phyloP scores from a whole-genome alignment of 1,284 basidiomycete species.

The Pholiota adiposa region DNA sequence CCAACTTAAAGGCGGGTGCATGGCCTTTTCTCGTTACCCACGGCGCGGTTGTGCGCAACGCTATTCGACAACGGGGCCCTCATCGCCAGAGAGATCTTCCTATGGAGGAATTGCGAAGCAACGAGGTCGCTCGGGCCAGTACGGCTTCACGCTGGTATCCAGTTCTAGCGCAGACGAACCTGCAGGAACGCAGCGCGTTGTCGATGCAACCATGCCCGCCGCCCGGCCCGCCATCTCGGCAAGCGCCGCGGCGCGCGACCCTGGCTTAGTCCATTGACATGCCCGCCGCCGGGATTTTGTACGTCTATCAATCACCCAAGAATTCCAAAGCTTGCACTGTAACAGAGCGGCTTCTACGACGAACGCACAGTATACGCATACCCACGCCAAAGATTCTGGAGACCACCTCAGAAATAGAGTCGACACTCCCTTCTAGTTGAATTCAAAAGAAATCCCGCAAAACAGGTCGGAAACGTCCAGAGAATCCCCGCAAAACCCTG shows the following conservation, averaged over 20 bases:
- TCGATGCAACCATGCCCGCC: neutral
- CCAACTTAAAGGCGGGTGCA: slow-evolving; percentile 3
- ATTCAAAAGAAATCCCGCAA: neutral
- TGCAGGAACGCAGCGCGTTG: slow-evolving; percentile 3
- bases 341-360: neutral
- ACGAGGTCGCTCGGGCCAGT: neutral
- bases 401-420: neutral
- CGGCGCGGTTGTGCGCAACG: slow-evolving; percentile 4
- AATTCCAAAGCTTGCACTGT: neutral
- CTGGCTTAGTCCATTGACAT: neutral
- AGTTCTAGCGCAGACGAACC: neutral
- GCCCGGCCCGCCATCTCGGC: neutral
- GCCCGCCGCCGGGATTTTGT: neutral
- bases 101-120: neutral
- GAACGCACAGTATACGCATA: no score
- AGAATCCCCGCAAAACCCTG: neutral
- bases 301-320: neutral
- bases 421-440: neutral
- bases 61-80: slow-evolving; percentile 5
- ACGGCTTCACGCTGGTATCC: no score
- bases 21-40: slow-evolving; percentile 13
- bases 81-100: neutral
- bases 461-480: neutral
- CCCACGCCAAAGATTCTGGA: neutral
- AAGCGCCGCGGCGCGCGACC: neutral